Evolutionary conservation across 1,284 basidiomycete species (phyloP).

Genomic region (Ganoderma sp.): DNA sequence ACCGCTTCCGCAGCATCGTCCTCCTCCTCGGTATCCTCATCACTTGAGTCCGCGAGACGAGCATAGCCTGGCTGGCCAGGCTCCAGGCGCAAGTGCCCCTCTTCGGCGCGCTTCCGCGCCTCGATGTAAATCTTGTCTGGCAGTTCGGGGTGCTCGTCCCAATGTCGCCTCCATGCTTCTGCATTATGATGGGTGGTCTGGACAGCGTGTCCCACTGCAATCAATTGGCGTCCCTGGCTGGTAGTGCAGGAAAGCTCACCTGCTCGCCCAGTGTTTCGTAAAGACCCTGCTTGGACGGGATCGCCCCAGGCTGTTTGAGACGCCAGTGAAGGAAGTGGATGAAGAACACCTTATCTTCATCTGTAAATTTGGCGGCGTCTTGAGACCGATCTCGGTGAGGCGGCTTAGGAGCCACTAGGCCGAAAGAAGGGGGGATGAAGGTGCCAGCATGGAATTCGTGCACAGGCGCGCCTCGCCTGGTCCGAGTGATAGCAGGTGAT

Average conservation of each 20-base stretch:
- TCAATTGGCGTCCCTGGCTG: not conserved
- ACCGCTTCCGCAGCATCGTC: not conserved
- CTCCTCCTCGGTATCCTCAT: not conserved
- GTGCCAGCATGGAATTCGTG: constrained; percentile 6
- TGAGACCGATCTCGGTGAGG: not conserved
- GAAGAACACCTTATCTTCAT: constrained; percentile 14
- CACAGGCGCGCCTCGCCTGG: constrained; percentile 8
- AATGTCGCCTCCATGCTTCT: constrained; percentile 13
- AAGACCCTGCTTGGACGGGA: constrained; percentile 1
- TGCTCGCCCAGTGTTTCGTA: constrained; percentile 3
- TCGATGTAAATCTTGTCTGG: constrained; percentile 13
- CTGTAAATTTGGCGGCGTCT: not conserved
- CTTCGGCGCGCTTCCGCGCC: constrained; percentile 7
- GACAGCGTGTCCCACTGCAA: not conserved
- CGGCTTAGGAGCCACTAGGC: not conserved
- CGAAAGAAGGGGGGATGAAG: constrained; percentile 3
- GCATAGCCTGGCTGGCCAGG: constrained; percentile 1
- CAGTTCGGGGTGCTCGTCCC: constrained; percentile 1
- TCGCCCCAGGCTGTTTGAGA: not conserved
- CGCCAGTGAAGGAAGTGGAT: constrained; percentile 14
- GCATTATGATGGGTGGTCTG: constrained; percentile 8
- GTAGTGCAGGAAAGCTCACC: not conserved
- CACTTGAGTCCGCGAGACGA: not conserved
- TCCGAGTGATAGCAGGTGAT: not conserved
- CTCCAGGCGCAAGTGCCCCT: not conserved